These are phyloP conservation scores for Nemophila menziesii DNA, from an alignment of 257 asterid species.

Conservation along the genomic window DNA sequence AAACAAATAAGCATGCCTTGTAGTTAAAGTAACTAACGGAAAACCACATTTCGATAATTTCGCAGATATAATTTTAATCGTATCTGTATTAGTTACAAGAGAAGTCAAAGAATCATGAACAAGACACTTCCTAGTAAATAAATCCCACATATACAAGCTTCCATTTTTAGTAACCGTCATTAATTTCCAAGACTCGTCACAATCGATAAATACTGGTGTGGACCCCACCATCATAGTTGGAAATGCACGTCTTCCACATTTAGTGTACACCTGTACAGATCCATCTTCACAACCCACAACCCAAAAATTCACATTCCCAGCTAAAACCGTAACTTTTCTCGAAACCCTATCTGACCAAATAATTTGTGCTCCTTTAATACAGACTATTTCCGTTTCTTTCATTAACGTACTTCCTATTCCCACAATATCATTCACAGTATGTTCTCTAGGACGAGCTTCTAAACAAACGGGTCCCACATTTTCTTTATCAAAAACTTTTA, in stretches of 20 bases:
- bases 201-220: conserved; percentile 78
- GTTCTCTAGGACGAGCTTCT: conserved; percentile 89
- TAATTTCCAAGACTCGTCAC: conserved; percentile 86
- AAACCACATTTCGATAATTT: conserved; percentile 77
- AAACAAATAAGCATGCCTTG: conserved; percentile 83
- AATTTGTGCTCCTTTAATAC: conserved; percentile 47
- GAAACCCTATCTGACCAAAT: conserved; percentile 90
- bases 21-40: conserved; percentile 82
- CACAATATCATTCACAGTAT: conserved; percentile 52
- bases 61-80: conserved; percentile 82
- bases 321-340: conserved; percentile 80
- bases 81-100: conserved; percentile 47
- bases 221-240: conserved; percentile 96
- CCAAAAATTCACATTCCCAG: conserved; percentile 97
- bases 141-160: conserved; percentile 79
- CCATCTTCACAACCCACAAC: conserved; percentile 98
- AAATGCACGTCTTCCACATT: conserved; percentile 93
- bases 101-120: conserved; percentile 81
- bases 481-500: conserved; percentile 62
- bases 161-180: conserved; percentile 79
- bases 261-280: conserved; percentile 87
- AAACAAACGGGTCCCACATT: conserved; percentile 52
- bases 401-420: conserved; percentile 51
- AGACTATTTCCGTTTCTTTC: conserved; percentile 72
- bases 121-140: conserved; percentile 65